Conservation (phyloP, 2,329 filamentous ascomycete genomes). For the Endothia cerciana region DNA sequence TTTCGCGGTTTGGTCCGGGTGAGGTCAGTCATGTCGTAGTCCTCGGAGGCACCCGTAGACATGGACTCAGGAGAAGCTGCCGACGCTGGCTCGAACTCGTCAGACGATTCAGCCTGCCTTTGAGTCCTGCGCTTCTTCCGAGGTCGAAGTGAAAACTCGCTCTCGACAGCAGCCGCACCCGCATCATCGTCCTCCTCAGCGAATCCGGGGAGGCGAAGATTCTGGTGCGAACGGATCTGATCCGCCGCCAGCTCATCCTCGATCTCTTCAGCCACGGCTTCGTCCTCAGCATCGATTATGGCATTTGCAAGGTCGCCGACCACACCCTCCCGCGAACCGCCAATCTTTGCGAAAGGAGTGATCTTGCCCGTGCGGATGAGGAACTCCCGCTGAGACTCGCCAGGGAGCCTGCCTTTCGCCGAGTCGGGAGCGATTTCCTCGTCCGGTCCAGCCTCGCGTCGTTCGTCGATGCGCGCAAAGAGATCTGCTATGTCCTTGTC, state of each 20-base stretch:
- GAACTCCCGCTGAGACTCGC: slow-evolving; percentile 85
- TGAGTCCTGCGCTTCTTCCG: slow-evolving; percentile 57
- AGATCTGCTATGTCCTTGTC: slow-evolving; percentile 80
- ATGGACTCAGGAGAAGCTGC: slow-evolving; percentile 28
- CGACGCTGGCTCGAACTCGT: slow-evolving; percentile 49
- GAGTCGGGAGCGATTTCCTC: slow-evolving; percentile 45
- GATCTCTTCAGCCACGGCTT: slow-evolving; percentile 58
- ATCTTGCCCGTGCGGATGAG: slow-evolving; percentile 97
- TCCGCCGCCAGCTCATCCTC: slow-evolving; percentile 45
- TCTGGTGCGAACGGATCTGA: slow-evolving; percentile 69
- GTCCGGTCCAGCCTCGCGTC: slow-evolving; percentile 61
- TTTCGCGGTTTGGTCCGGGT: slow-evolving; percentile 36
- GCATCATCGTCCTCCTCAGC: slow-evolving; percentile 50
- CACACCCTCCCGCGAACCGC: slow-evolving; percentile 63
- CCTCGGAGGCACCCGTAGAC: slow-evolving; percentile 42
- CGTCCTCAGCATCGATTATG: slow-evolving; percentile 81
- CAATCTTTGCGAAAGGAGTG: slow-evolving; percentile 87
- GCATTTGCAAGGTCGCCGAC: slow-evolving; percentile 75
- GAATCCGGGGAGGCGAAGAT: slow-evolving; percentile 75
- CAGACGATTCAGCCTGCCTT: slow-evolving; percentile 43
- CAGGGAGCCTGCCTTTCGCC: slow-evolving; percentile 67
- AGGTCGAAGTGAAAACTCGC: slow-evolving; percentile 62
- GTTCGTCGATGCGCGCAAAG: slow-evolving; percentile 75
- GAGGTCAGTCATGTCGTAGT: slow-evolving; percentile 45
- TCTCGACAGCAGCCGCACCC: slow-evolving; percentile 42